Percentiles rank a stretch among this genome's conserved stretches.
Evolutionary conservation across 164 flowering plant genomes (phyloP).

Genomic region (Liriodendron chinense): DNA sequence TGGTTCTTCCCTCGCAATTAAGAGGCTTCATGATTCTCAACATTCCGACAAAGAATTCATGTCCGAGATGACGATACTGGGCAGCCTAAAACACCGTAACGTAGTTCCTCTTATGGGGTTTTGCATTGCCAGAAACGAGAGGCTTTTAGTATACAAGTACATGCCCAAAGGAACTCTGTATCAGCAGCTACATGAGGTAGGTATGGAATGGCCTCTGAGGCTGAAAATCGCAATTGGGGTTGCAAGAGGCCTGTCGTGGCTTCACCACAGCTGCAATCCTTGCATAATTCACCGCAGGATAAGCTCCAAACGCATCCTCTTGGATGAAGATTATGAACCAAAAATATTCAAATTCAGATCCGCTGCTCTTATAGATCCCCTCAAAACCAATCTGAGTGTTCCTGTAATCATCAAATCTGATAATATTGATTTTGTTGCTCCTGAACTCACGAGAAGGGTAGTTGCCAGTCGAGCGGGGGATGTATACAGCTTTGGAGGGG

Average conservation of each 20-base stretch:
- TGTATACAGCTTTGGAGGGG: constrained; percentile 24
- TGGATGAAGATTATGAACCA: constrained; percentile 25
- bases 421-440: constrained; percentile 25
- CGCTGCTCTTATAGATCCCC: constrained; percentile 23
- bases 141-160: constrained; percentile 33
- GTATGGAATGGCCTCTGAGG: constrained; percentile 22
- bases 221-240: constrained; percentile 22
- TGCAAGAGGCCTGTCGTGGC: constrained; percentile 31
- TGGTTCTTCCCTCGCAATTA: constrained; percentile 21
- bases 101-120: constrained; percentile 31
- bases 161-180: constrained; percentile 35
- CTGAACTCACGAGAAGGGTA: constrained; percentile 20
- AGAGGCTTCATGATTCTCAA: constrained; percentile 23
- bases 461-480: constrained; percentile 27
- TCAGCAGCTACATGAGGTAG: constrained; percentile 22
- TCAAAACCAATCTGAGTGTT: constrained; percentile 21
- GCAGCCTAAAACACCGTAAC: constrained; percentile 19
- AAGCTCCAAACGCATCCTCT: constrained; percentile 23
- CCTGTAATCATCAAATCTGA: constrained; percentile 22
- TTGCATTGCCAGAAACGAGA: constrained; percentile 32
- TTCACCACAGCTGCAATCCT: constrained; percentile 25
- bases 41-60: constrained; percentile 22
- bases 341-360: constrained; percentile 23
- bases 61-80: constrained; percentile 25
- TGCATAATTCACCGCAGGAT: constrained; percentile 22